phyloP scores from a whole-genome alignment of 2,329 filamentous ascomycete genomes.

The Penicillium griseofulvum region DNA sequence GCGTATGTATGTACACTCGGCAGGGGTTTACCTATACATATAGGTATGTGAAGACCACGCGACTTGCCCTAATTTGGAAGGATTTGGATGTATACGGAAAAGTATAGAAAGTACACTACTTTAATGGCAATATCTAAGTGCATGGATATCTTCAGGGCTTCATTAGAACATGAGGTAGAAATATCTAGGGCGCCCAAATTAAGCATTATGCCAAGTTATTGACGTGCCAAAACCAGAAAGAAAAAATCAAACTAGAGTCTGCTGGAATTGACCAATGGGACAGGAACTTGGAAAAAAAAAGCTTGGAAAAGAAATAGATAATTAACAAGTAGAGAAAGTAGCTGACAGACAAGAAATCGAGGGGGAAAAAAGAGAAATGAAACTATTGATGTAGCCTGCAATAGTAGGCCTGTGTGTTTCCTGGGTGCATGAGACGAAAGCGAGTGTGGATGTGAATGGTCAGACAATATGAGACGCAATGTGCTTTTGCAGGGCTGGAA shows the following conservation, averaged over 20 bases:
- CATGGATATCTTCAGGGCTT: background rate
- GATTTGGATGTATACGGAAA: no score
- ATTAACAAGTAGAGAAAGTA: background rate
- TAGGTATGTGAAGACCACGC: background rate
- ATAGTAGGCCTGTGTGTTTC: background rate
- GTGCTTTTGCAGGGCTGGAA: constrained; percentile 21
- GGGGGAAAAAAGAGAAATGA: background rate
- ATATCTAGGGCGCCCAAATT: constrained; percentile 4
- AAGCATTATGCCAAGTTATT: constrained; percentile 3
- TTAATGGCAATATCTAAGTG: background rate
- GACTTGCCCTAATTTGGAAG: constrained; percentile 1
- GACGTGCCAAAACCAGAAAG: background rate
- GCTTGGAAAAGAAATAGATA: background rate
- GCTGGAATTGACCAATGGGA: background rate
- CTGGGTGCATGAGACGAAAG: constrained; percentile 4
- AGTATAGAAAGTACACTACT: background rate
- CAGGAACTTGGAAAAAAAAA: background rate
- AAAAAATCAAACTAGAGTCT: background rate
- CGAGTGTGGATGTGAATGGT: constrained; percentile 2
- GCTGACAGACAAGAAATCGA: background rate
- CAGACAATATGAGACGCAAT: constrained; percentile 5
- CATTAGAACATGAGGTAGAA: background rate
- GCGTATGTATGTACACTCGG: background rate
- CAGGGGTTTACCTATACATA: background rate
- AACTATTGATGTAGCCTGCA: background rate